Evolutionary conservation across 1,284 basidiomycete genomes (phyloP).

Genomic region (Flammula alnicola): DNA sequence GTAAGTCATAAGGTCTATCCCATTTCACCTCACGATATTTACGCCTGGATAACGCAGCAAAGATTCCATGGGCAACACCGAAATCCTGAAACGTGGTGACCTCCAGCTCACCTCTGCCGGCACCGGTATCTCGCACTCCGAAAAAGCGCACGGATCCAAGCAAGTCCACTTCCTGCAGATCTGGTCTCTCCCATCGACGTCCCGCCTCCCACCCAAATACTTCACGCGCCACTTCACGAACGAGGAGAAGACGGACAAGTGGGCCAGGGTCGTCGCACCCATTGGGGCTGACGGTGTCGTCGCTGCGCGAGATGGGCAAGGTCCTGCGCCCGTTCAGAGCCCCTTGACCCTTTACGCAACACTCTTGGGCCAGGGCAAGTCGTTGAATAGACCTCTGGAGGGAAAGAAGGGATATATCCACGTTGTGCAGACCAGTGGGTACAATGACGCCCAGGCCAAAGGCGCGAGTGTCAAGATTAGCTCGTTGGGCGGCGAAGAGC

Average conservation of each 20-base stretch:
- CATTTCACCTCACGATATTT: not conserved
- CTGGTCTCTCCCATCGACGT: slow-evolving; percentile 73
- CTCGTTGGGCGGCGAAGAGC: slow-evolving; percentile 42
- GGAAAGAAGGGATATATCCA: slow-evolving; percentile 69
- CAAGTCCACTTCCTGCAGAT: slow-evolving; percentile 88
- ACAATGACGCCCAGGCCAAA: slow-evolving; percentile 55
- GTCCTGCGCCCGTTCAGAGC: slow-evolving; percentile 53
- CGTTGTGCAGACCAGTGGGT: slow-evolving; percentile 78
- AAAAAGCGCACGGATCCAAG: slow-evolving; percentile 62
- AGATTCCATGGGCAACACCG: slow-evolving; percentile 90
- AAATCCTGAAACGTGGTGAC: slow-evolving; percentile 86
- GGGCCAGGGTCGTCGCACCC: slow-evolving; percentile 76
- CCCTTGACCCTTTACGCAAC: slow-evolving; percentile 68
- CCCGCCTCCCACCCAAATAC: slow-evolving; percentile 72
- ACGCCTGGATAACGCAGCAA: slow-evolving; percentile 51
- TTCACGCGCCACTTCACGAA: slow-evolving; percentile 87
- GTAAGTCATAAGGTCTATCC: slow-evolving; percentile 47
- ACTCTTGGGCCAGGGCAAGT: slow-evolving; percentile 59
- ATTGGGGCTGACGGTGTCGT: slow-evolving; percentile 57
- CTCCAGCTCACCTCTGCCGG: slow-evolving; percentile 92
- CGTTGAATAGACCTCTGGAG: slow-evolving; percentile 54
- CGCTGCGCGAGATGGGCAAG: slow-evolving; percentile 60
- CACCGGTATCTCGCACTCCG: slow-evolving; percentile 86
- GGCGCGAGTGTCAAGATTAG: slow-evolving; percentile 56
- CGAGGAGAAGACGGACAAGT: slow-evolving; percentile 77